Evolutionary conservation across 768 basidiomycete genomes (phyloP), one percentile per base, ranked within the genome.

Genomic region (Kondoa subrosea): DNA sequence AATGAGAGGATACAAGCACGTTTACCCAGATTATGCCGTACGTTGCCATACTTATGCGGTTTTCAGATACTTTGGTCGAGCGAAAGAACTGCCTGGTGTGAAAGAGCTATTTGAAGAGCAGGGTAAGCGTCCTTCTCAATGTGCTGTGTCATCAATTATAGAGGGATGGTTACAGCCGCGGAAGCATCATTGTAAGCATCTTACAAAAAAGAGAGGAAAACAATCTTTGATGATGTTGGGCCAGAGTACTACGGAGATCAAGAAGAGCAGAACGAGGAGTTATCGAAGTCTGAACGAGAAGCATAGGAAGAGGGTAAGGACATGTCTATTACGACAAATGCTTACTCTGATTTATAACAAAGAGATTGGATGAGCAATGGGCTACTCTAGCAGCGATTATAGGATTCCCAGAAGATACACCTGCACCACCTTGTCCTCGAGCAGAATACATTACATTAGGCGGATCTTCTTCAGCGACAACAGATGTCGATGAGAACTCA

Each of bases 31-130:
- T n/a, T n/a, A n/a, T n/a, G n/a, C n/a, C n/a, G n/a, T n/a, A n/a
- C n/a, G n/a, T n/a, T n/a, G n/a, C n/a, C n/a, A n/a, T n/a, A n/a
- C n/a, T n/a, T n/a, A n/a, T n/a, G n/a, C n/a, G n/a, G n/a, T n/a
- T n/a, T 26, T 31, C 40, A 93, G 91, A 76, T 97, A 96, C 78
- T 97, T 99, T 76, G 93, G 92, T 67, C 86, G 92, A 31, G 91
- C 93, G 2, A 93, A 90, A 76, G 93, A 97, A 66, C 80, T 99
- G 1, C 93, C 93, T 0, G 92, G 93, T 50, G 90, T 96, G 14
- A 85, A 86, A 68, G 93, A 97, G 77, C 82, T 99, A n/a, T 97
- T 96, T 75, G 81, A 87, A 75, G 85, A 85, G 76, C 83, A 85
- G 58, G 87, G 90, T 78, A 83, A 85, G 73, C n/a, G 4, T 8